Evolutionary conservation across 805 yeast genomes (phyloP).

Genomic region (Nakazawaea ambrosiae): DNA sequence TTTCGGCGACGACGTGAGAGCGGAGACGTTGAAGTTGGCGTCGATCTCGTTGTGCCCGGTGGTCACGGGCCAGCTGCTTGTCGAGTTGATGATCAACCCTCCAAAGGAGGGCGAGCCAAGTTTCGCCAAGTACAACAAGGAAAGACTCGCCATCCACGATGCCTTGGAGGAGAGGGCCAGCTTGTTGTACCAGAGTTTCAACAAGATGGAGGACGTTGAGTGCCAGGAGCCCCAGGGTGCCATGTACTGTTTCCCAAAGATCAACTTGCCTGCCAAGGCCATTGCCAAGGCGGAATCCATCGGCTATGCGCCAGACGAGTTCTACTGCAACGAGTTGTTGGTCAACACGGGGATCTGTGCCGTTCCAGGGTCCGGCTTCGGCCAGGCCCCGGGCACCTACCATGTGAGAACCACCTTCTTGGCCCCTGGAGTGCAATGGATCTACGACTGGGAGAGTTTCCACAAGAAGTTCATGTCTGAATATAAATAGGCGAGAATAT

Average conservation of each 20-base stretch:
- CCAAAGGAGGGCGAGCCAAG: constrained; percentile 76
- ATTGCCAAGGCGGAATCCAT: constrained; percentile 49
- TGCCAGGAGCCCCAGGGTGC: constrained; percentile 96
- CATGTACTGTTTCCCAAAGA: constrained; percentile 89
- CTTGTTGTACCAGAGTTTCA: constrained; percentile 62
- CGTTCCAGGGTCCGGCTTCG: constrained; percentile 96
- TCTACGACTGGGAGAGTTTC: constrained; percentile 68
- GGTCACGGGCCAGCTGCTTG: constrained; percentile 88
- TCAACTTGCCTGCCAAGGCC: constrained; percentile 60
- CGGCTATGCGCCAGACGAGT: constrained; percentile 70
- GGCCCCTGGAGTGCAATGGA: constrained; percentile 93
- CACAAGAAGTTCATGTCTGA: constrained; percentile 63
- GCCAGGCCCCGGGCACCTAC: constrained; percentile 82
- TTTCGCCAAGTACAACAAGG: constrained; percentile 56
- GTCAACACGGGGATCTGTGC: constrained; percentile 93
- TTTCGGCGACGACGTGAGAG: constrained; percentile 61
- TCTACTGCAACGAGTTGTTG: constrained; percentile 78
- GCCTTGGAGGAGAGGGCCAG: constrained; percentile 60
- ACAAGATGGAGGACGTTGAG: constrained; percentile 68
- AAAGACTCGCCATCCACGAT: constrained; percentile 53
- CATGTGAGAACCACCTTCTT: constrained; percentile 95
- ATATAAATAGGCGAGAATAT: no score
- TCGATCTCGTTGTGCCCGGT: constrained; percentile 91
- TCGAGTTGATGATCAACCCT: constrained; percentile 91
- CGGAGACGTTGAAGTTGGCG: constrained; percentile 74